phyloP scores from a whole-genome alignment of 768 basidiomycete species.

The Mycena latifolia region DNA sequence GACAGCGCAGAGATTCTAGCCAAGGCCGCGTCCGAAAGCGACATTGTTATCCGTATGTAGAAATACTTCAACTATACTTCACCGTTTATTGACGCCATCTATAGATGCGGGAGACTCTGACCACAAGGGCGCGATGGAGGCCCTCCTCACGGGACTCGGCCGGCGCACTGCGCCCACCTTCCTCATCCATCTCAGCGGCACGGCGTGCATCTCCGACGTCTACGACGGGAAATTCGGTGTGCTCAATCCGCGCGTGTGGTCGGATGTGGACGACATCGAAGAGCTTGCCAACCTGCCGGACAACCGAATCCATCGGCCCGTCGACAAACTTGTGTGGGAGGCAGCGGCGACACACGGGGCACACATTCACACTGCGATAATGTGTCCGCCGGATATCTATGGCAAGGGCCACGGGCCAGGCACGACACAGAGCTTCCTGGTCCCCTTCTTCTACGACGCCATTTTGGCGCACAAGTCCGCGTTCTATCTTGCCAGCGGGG shows the following conservation, averaged over 20 bases:
- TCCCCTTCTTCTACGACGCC: conserved; percentile 21
- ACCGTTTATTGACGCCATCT: not conserved
- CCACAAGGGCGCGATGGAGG: conserved; percentile 28
- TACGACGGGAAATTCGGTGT: conserved; percentile 9
- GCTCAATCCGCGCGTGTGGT: conserved; percentile 17
- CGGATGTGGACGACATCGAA: conserved; percentile 24
- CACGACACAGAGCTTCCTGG: conserved; percentile 25
- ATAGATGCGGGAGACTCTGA: conserved; percentile 29
- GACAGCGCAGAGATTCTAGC: conserved; percentile 23
- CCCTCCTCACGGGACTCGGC: conserved; percentile 17
- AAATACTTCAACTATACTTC: too few relatives aligned
- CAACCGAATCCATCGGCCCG: conserved; percentile 15
- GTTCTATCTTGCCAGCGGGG: conserved; percentile 17
- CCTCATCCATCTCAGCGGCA: conserved; percentile 31
- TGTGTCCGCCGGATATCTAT: conserved; percentile 30
- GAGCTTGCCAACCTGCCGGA: conserved; percentile 15
- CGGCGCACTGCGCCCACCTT: conserved; percentile 20
- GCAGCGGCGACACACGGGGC: conserved; percentile 22
- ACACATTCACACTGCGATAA: conserved; percentile 29
- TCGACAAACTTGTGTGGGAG: conserved; percentile 22
- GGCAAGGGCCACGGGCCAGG: conserved; percentile 23
- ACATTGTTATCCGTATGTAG: conserved; percentile 24
- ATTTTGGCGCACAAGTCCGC: conserved; percentile 14
- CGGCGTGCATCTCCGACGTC: conserved; percentile 24
- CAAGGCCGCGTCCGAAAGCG: conserved; percentile 15